Evolutionary conservation across 2,329 filamentous ascomycete species (phyloP), one percentile per base, ranked within the genome.

Genomic region (Fusarium buharicum): DNA sequence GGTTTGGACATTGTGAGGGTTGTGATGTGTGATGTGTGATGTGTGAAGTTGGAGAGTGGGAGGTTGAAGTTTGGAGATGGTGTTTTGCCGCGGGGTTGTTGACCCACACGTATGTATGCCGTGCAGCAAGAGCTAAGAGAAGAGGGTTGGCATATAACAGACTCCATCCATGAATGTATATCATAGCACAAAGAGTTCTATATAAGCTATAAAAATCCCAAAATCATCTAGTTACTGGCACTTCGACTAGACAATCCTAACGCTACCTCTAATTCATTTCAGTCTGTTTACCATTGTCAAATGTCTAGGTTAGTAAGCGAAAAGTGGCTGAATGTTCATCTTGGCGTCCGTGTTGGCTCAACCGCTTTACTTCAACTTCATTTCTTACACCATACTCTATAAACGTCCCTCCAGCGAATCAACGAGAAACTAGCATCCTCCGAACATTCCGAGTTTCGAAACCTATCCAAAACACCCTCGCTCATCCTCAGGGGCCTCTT

Each of bases 81-180:
- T 55, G 37, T 50, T 52, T 52, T 44, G 56, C 49, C 64, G 66
- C 64, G 68, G 68, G 66, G 66, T 69, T 59, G 39, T 20, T 30
- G 27, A 65, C 56, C 61, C 62, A 59, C 62, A 64, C 49, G 39
- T 55, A 16, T 28, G 30, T 7, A 24, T 24, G 22, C 22, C 22
- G 22, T 33, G 30, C 14, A 33, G 30, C 6, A 5, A n/a, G 13
- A 33, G 14, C 30, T 33, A 7, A 33, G 13, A n/a, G n/a, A 24
- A 8, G 22, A 24, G 6, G 22, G 22, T 7, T 24, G 7, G 20
- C 7, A 7, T 22, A 24, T 24, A 24, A 24, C 22, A 24, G 22
- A 8, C 22, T 24, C 22, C 22, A 24, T 24, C 22, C 22, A 24
- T 24, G 22, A 24, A 24, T 8, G n/a, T n/a, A 24, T 8, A 24